Conservation (phyloP, 2,329 filamentous ascomycete genomes). For the Colletotrichum cordylinicola region DNA sequence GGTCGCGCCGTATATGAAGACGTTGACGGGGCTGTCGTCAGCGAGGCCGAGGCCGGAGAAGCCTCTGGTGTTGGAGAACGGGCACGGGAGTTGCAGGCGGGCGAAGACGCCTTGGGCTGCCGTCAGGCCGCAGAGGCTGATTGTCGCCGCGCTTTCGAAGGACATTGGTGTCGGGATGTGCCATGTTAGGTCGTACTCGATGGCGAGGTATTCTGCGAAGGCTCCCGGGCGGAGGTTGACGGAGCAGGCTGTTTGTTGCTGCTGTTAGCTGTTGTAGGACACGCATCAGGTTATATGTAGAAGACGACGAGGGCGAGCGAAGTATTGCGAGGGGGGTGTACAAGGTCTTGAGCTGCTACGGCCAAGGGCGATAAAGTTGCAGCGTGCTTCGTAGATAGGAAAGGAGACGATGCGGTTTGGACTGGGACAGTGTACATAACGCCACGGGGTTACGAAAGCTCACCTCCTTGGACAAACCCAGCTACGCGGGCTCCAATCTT, state of each 20-base stretch:
- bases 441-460: neutral
- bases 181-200: slow-evolving; percentile 43
- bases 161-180: slow-evolving; percentile 34
- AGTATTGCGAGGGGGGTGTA: neutral
- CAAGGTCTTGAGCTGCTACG: neutral
- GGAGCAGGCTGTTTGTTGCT: slow-evolving; percentile 34
- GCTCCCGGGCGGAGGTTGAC: slow-evolving; percentile 47
- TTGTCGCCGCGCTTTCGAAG: slow-evolving; percentile 40
- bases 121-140: slow-evolving; percentile 47
- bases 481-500: slow-evolving; percentile 38
- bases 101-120: slow-evolving; percentile 46
- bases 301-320: neutral
- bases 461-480: slow-evolving; percentile 47
- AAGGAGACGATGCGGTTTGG: too few species aligned
- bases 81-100: slow-evolving; percentile 38
- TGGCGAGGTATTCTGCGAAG: slow-evolving; percentile 46
- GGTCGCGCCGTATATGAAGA: slow-evolving; percentile 38
- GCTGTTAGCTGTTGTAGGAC: neutral
- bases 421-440: too few species aligned
- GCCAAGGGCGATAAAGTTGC: rapidly evolving
- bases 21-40: neutral
- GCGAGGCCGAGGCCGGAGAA: neutral
- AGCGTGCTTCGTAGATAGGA: neutral
- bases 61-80: slow-evolving; percentile 28
- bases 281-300: neutral